phyloP scores from a whole-genome alignment of 805 yeast species.

The Yarrowia hollandica region DNA sequence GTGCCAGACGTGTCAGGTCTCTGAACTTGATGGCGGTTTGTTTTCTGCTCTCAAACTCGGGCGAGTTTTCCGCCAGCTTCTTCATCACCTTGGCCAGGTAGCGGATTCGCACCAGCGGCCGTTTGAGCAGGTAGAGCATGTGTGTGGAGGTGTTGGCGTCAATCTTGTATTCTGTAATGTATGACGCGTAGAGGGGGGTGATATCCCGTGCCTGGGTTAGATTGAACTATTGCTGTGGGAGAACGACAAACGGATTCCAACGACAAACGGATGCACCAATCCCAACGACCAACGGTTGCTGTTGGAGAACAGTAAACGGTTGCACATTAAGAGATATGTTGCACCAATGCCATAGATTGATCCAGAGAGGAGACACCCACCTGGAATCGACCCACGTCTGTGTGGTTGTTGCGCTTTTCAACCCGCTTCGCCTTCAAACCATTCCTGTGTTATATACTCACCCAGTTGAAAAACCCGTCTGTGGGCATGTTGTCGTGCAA shows the following conservation, averaged over 20 bases:
- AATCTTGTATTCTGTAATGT: background rate
- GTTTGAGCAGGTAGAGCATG: slow-evolving; percentile 26
- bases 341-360: too few relatives aligned
- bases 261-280: too few relatives aligned
- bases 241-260: too few relatives aligned
- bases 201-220: slow-evolving; percentile 24
- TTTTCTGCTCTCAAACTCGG: background rate
- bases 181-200: slow-evolving; percentile 7
- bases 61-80: slow-evolving; percentile 14
- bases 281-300: too few relatives aligned
- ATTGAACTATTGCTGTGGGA: background rate
- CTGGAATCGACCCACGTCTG: too few relatives aligned
- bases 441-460: background rate
- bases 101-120: slow-evolving; percentile 28
- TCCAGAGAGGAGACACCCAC: too few relatives aligned
- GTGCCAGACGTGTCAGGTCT: background rate
- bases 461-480: slow-evolving; percentile 19
- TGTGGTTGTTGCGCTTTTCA: too few relatives aligned
- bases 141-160: slow-evolving; percentile 4
- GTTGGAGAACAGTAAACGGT: too few relatives aligned
- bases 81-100: slow-evolving; percentile 29
- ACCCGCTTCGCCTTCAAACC: background rate
- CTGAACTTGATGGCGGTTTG: slow-evolving; percentile 13
- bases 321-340: too few relatives aligned
- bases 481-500: slow-evolving; percentile 24